Percentiles rank a stretch among this genome's conserved stretches.
Evolutionary conservation across 805 yeast species (phyloP).

Genomic region (Saturnispora silvae): DNA sequence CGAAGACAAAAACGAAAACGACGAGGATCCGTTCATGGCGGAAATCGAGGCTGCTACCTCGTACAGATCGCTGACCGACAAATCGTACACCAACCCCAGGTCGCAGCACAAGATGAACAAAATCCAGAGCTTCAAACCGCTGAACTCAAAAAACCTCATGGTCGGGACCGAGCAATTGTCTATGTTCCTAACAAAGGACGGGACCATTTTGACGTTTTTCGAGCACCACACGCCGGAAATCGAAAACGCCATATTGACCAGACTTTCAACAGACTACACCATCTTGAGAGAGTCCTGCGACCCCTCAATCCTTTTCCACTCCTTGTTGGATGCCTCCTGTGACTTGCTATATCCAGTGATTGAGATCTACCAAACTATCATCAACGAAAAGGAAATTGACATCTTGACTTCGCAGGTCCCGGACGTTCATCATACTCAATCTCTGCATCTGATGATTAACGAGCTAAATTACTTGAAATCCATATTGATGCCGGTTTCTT

Average conservation of each 20-base stretch:
- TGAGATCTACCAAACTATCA: constrained; percentile 37
- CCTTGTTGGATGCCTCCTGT: constrained; percentile 43
- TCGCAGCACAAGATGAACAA: constrained; percentile 18
- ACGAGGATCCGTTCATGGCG: constrained; percentile 2
- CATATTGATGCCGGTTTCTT: constrained; percentile 36
- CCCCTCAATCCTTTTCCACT: constrained; percentile 41
- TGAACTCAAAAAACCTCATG: constrained; percentile 30
- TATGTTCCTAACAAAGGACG: constrained; percentile 33
- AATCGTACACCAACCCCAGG: constrained; percentile 12
- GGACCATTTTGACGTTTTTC: constrained; percentile 44
- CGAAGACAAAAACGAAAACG: not conserved
- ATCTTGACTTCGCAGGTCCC: constrained; percentile 34
- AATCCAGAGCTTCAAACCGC: constrained; percentile 34
- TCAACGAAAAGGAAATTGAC: constrained; percentile 42
- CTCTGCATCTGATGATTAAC: constrained; percentile 42
- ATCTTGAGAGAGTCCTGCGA: constrained; percentile 41
- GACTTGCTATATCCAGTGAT: constrained; percentile 45
- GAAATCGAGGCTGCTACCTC: constrained; percentile 12
- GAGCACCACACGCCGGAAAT: constrained; percentile 46
- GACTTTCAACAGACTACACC: constrained; percentile 37
- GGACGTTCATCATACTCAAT: constrained; percentile 38
- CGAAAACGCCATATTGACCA: constrained; percentile 38
- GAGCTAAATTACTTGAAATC: constrained; percentile 40
- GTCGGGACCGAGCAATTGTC: constrained; percentile 51
- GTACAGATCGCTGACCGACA: constrained; percentile 28